Evolutionary conservation across 2,329 filamentous ascomycete genomes (phyloP), one percentile per base, ranked within the genome.

Genomic region (Myriosclerotinia duriaeana): DNA sequence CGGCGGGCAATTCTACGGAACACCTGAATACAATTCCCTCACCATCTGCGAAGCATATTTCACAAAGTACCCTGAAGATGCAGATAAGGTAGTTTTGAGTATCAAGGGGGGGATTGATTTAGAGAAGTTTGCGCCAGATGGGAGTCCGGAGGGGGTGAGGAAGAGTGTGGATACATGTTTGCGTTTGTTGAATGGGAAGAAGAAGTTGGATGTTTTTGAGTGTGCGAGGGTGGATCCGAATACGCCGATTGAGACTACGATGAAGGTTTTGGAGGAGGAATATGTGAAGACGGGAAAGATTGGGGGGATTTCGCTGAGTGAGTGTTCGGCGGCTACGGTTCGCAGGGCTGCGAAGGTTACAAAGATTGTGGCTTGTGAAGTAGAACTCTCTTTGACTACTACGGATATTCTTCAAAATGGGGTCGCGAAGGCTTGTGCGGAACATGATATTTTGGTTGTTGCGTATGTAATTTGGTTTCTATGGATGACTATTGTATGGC

Each of bases 381-480:
- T 81, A 9, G 82, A 83, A 71, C 72, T 82, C 40, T 79, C 77
- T 42, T 69, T 83, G 7, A 82, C 76, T 73, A 69, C 77, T 14
- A 71, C 71, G 36, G 76, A 79, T 66, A 76, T 78, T 44, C 71
- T 78, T 36, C 67, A 70, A 8, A 79, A 78, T 61, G 78, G 80
- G 5, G 75, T 82, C 38, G 77, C 77, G 1, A 72, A 74, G 9
- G 81, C 84, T 0, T 89, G 86, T 72, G 82, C 80, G 0, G 82
- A 93, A 74, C 77, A 89, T 55, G 79, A 81, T 56, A 92, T 94
- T 68, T 87, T 89, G 0, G 79, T 93, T 58, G 78, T 92, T 46
- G 89, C 88, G 73, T 76, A 73, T 22, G 74, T 72, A 64, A 20
- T 40, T 12, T 38, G 20, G 53, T 54, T 22, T 48, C 20, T 42